Conservation (phyloP, 1,139 yeast species). For the Scheffersomyces titani region DNA sequence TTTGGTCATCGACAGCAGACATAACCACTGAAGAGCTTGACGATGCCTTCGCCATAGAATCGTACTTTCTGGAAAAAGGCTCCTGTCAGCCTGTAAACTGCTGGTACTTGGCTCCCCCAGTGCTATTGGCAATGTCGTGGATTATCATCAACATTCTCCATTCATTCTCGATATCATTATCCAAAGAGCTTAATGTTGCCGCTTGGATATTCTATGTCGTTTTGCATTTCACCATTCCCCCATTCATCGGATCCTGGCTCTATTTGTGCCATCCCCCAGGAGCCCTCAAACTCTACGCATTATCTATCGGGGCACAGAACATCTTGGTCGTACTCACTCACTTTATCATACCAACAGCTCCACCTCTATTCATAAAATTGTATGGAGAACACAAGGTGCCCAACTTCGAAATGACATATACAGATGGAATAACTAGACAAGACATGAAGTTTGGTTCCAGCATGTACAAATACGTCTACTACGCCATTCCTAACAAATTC, state of each 20-base stretch:
- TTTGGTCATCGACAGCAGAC: background rate
- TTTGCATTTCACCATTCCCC: slow-evolving; percentile 14
- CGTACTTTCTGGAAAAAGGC: background rate
- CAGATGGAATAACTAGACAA: slow-evolving; percentile 17
- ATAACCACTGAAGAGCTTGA: background rate
- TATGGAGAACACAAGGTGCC: slow-evolving; percentile 16
- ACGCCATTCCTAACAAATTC: slow-evolving; percentile 17
- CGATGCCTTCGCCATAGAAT: background rate
- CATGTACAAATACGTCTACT: slow-evolving; percentile 14
- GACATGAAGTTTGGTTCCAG: slow-evolving; percentile 14
- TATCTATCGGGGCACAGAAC: slow-evolving; percentile 14
- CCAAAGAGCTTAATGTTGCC: slow-evolving; percentile 9
- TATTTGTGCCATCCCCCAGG: slow-evolving; percentile 18
- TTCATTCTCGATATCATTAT: slow-evolving; percentile 8
- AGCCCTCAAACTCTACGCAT: slow-evolving; percentile 11
- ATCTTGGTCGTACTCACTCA: slow-evolving; percentile 13
- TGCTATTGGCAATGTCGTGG: slow-evolving; percentile 13
- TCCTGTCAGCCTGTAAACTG: slow-evolving; percentile 5
- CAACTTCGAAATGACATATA: slow-evolving; percentile 15
- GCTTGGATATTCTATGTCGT: slow-evolving; percentile 16
- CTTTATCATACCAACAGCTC: slow-evolving; percentile 16
- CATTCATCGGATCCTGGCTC: slow-evolving; percentile 13
- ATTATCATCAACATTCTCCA: slow-evolving; percentile 10
- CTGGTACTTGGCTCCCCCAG: slow-evolving; percentile 14
- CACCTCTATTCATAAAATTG: slow-evolving; percentile 15